phyloP scores from a whole-genome alignment of 441 rosid genomes.

The Gossypium aridum region DNA sequence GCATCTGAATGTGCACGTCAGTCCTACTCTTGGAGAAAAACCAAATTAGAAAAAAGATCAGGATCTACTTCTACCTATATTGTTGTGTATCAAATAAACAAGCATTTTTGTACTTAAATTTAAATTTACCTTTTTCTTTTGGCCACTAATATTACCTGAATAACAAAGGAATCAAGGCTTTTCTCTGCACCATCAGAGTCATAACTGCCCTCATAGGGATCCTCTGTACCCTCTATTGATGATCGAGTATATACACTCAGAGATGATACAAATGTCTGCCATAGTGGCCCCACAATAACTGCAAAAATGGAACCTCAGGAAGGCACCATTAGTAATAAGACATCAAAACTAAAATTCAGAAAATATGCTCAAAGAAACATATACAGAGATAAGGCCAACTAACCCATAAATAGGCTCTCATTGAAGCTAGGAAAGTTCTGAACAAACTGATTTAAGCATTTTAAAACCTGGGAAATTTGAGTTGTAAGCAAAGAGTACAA shows the following conservation, averaged over 20 bases:
- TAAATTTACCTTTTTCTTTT: neutral
- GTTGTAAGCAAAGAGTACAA: slow-evolving; percentile 6
- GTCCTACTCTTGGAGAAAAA: neutral
- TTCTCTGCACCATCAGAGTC: slow-evolving; percentile 96
- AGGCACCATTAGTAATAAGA: slow-evolving; percentile 8
- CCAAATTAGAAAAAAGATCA: neutral
- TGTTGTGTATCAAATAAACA: neutral
- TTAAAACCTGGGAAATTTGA: slow-evolving; percentile 50
- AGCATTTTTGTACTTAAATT: neutral
- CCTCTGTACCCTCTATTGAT: slow-evolving; percentile 74
- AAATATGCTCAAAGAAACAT: slow-evolving; percentile 5
- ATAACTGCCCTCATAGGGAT: slow-evolving; percentile 74
- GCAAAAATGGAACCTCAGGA: slow-evolving; percentile 24
- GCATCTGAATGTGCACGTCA: neutral
- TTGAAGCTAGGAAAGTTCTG: slow-evolving; percentile 69
- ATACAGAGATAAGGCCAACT: slow-evolving; percentile 18
- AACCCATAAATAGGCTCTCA: slow-evolving; percentile 71
- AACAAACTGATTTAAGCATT: slow-evolving; percentile 88
- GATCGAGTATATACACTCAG: slow-evolving; percentile 63
- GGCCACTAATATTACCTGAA: slow-evolving; percentile 52
- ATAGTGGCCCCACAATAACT: slow-evolving; percentile 77
- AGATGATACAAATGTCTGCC: slow-evolving; percentile 87
- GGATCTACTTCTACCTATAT: neutral
- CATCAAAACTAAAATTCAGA: slow-evolving; percentile 3
- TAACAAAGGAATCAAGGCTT: slow-evolving; percentile 85